Base-by-base conservation (phyloP, 306 rosid genomes). In the Cicer bijugum region DNA sequence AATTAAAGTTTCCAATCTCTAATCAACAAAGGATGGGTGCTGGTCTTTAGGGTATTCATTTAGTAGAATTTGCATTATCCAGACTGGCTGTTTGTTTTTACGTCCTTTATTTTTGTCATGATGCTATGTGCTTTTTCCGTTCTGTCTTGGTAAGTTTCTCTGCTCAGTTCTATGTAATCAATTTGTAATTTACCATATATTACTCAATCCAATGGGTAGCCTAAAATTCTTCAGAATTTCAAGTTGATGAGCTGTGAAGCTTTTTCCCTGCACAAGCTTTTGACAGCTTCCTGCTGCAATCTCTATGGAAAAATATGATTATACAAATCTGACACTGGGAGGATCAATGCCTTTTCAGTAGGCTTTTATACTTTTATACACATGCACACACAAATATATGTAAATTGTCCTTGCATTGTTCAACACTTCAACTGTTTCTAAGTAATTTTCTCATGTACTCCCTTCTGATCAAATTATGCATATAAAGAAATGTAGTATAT, bases 1-100 rank as follows among this genome's bases (percentile, higher is more conserved):
- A 63, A 8, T 78, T 67, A 59, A 28, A 53, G 58, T 74, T 75
- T 78, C 74, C 75, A 61, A 20, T 58, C 65, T 57, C 77, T 40
- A 23, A 67, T 77, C 64, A 76, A 50, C 47, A 12, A 23, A n/a
- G 40, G 23, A 37, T 38, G 73, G 17, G 52, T 46, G 42, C 75
- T n/a, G 48, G 69, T 67, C 60, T 68, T 47, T 52, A 58, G 40
- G 62, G 53, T 15, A 56, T 77, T 78, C 9, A 51, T 58, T 55
- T 78, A 42, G 71, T 44, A 45, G 74, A 66, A 79, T 69, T 67
- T 71, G 80, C 68, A 39, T 16, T 12, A 48, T 52, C 60, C 69
- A 12, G 78, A 62, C 78, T 77, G 70, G 64, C 63, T 62, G 56
- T 77, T 12, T 15, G 62, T 48, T 70, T 35, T 60, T 61, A 37